Percentiles rank a stretch among this genome's conserved stretches.
Evolutionary conservation across 306 rosid genomes (phyloP).

Genomic region (Lotus japonicus): DNA sequence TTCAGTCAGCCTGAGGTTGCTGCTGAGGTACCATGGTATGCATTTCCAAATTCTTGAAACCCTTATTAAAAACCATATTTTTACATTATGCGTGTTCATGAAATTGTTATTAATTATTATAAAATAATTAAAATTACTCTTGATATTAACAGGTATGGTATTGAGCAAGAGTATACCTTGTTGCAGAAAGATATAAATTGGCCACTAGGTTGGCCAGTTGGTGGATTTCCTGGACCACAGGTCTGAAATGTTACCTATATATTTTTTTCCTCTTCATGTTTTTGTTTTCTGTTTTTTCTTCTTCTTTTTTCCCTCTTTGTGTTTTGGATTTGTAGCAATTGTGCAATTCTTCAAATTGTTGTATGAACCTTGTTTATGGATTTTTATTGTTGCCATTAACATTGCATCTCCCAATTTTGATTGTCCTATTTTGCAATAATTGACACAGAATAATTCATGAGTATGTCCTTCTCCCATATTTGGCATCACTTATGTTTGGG

Average conservation of each 20-base stretch:
- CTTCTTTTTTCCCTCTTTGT: neutral
- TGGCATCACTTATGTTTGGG: neutral
- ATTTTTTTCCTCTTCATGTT: neutral
- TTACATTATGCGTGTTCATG: neutral
- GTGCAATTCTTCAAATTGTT: neutral
- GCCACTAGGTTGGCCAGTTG: conserved; percentile 72
- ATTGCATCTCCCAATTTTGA: neutral
- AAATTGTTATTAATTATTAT: neutral
- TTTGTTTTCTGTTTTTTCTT: neutral
- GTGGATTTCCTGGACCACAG: conserved; percentile 64
- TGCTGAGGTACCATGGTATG: conserved; percentile 56
- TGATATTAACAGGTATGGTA: conserved; percentile 53
- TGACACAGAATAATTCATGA: neutral
- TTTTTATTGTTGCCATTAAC: neutral
- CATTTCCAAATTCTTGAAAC: neutral
- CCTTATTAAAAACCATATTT: neutral
- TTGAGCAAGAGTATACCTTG: conserved; percentile 63
- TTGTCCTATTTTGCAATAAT: neutral
- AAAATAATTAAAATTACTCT: no score
- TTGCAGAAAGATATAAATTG: conserved; percentile 48
- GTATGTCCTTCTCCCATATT: neutral
- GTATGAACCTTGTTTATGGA: neutral
- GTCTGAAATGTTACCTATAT: neutral
- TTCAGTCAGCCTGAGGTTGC: conserved; percentile 49
- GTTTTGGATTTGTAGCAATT: neutral